Evolutionary conservation across 2,329 filamentous ascomycete genomes (phyloP).

Genomic region (Phyllosticta paracitricarpa): DNA sequence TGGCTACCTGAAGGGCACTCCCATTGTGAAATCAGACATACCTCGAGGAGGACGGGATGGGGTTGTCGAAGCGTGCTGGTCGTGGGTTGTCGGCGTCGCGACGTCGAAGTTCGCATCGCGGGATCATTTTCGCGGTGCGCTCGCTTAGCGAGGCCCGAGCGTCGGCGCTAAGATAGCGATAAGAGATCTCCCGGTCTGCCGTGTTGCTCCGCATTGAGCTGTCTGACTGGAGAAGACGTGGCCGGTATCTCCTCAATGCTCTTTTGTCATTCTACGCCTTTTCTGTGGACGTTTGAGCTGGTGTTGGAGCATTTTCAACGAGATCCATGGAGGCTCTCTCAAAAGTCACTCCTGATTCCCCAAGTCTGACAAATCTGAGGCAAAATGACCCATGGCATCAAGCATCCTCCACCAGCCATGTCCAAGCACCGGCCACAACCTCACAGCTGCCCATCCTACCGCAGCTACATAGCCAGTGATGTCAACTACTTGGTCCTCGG

Average conservation of each 20-base stretch:
- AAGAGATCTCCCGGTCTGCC: background rate
- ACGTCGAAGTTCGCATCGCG: background rate
- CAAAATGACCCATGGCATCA: too few relatives aligned
- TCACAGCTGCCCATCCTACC: background rate
- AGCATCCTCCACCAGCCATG: too few relatives aligned
- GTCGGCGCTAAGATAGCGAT: background rate
- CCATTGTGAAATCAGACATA: slow-evolving; percentile 21
- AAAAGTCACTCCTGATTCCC: too few relatives aligned
- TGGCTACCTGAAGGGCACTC: slow-evolving; percentile 44
- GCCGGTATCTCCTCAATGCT: background rate
- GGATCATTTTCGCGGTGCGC: slow-evolving; percentile 4
- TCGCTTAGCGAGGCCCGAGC: background rate
- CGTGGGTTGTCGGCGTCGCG: slow-evolving; percentile 4
- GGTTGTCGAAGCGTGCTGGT: slow-evolving; percentile 11
- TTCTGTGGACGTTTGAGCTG: too few relatives aligned
- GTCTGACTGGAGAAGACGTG: background rate
- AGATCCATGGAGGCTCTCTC: too few relatives aligned
- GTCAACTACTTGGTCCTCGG: background rate
- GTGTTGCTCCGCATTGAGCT: background rate
- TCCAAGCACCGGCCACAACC: background rate
- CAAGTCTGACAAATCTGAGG: too few relatives aligned
- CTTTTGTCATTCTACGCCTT: too few relatives aligned
- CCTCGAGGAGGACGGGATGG: slow-evolving; percentile 22
- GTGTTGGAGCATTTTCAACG: too few relatives aligned
- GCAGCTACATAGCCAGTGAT: background rate